phyloP scores from a whole-genome alignment of 345 rosid species.

The Kernera saxatilis region DNA sequence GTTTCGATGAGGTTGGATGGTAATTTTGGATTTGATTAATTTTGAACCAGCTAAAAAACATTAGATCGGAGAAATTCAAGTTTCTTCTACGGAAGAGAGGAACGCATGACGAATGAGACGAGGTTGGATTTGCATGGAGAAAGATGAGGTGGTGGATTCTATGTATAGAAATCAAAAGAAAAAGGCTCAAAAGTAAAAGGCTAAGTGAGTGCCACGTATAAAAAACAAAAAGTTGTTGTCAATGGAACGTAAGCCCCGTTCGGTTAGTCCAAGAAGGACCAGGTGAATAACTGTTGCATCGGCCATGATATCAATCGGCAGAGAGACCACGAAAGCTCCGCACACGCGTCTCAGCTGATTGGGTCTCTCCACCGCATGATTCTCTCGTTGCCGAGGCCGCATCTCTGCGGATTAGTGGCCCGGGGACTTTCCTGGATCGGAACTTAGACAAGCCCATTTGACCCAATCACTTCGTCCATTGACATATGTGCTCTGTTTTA shows the following conservation, averaged over 20 bases:
- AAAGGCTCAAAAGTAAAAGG: too few relatives aligned
- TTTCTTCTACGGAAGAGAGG: too few relatives aligned
- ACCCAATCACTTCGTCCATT: conserved; percentile 10
- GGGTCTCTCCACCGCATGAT: background rate
- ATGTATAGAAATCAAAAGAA: too few relatives aligned
- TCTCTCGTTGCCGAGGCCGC: conserved; percentile 23
- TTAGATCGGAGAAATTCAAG: too few relatives aligned
- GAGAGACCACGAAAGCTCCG: conserved; percentile 22
- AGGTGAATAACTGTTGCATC: conserved; percentile 19
- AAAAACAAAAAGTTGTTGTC: background rate
- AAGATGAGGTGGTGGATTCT: too few relatives aligned
- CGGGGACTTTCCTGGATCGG: conserved; percentile 28
- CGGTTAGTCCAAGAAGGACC: background rate
- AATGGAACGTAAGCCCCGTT: conserved; percentile 23
- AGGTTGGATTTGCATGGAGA: too few relatives aligned
- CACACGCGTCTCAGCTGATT: conserved; percentile 19
- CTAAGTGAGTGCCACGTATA: too few relatives aligned
- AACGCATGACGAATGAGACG: too few relatives aligned
- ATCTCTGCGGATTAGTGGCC: conserved; percentile 22
- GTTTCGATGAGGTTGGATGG: too few relatives aligned
- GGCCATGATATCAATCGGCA: conserved; percentile 9
- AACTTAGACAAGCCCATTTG: background rate
- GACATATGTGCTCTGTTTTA: too few relatives aligned
- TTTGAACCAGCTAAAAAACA: too few relatives aligned
- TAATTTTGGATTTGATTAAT: too few relatives aligned